Percentiles rank a stretch among this genome's conserved stretches.
Evolutionary conservation across 2,329 filamentous ascomycete species (phyloP).

Genomic region (Pseudogymnoascus pannorum): DNA sequence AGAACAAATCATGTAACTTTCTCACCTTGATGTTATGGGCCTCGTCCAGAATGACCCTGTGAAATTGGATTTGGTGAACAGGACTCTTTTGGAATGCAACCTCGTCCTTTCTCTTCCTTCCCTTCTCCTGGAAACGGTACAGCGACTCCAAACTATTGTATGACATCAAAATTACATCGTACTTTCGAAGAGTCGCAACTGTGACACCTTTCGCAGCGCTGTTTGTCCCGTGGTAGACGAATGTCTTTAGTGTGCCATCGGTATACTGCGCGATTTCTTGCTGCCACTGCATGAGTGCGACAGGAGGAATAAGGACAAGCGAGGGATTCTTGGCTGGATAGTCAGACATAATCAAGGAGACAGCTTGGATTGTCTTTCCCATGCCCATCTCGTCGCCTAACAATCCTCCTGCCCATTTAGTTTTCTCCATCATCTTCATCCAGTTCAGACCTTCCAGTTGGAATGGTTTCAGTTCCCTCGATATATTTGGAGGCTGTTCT

Average conservation of each 20-base stretch:
- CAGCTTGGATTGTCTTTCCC: conserved; percentile 96
- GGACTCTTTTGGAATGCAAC: conserved; percentile 68
- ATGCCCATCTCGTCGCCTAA: conserved; percentile 98
- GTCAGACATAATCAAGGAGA: conserved; percentile 97
- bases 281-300: conserved; percentile 94
- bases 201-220: conserved; percentile 71
- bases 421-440: conserved; percentile 88
- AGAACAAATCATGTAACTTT: neutral
- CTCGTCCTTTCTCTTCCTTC: conserved; percentile 73
- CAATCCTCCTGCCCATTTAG: conserved; percentile 77
- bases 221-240: conserved; percentile 86
- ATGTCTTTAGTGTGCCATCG: conserved; percentile 79
- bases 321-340: conserved; percentile 78
- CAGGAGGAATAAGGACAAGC: conserved; percentile 83
- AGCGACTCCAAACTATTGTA: conserved; percentile 90
- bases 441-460: conserved; percentile 89
- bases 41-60: conserved; percentile 89
- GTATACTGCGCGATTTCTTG: conserved; percentile 76
- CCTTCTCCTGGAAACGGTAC: conserved; percentile 86
- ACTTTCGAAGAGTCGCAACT: conserved; percentile 67
- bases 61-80: conserved; percentile 80
- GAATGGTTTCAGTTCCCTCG: conserved; percentile 80
- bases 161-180: conserved; percentile 94
- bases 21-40: conserved; percentile 82
- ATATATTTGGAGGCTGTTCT: conserved; percentile 69